Conservation (phyloP, 768 basidiomycete genomes). For the Suillus bovinus region DNA sequence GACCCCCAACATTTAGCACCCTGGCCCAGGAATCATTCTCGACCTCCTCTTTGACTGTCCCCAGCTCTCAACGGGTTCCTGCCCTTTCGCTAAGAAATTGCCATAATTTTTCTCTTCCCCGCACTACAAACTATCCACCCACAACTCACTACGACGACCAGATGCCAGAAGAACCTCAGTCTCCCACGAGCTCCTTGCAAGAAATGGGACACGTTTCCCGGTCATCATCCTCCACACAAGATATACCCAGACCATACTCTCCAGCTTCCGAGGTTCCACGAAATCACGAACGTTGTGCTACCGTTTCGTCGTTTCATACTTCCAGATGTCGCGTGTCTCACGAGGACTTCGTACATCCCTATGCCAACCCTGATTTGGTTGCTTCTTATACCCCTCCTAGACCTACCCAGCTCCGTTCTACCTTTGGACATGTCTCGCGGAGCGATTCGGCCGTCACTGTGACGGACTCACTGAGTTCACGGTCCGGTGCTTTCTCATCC, state of each 20-base stretch:
- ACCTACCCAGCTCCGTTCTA: constrained; percentile 29
- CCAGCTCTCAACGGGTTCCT: constrained; percentile 21
- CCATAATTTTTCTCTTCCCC: constrained; percentile 46
- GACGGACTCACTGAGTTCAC: constrained; percentile 44
- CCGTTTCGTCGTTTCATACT: constrained; percentile 26
- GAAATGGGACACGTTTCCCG: constrained; percentile 9
- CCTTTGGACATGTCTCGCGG: constrained; percentile 36
- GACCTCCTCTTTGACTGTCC: constrained; percentile 48
- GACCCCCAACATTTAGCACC: constrained; percentile 38
- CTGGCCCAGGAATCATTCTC: constrained; percentile 65
- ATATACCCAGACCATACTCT: constrained; percentile 9
- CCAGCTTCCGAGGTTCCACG: constrained; percentile 16
- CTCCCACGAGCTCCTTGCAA: constrained; percentile 13
- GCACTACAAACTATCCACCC: constrained; percentile 16
- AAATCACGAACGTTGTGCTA: constrained; percentile 14
- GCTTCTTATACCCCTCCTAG: constrained; percentile 35
- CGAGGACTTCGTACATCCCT: constrained; percentile 60
- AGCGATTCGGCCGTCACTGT: constrained; percentile 57
- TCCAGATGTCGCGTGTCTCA: constrained; percentile 36
- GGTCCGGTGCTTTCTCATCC: constrained; percentile 36
- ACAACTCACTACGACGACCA: constrained; percentile 14
- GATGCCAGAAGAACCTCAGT: constrained; percentile 7
- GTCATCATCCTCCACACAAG: constrained; percentile 6
- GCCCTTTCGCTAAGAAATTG: constrained; percentile 28
- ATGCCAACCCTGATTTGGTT: constrained; percentile 76